Evolutionary conservation across 2,329 filamentous ascomycete species (phyloP).

Genomic region (Fusarium veterinarium): DNA sequence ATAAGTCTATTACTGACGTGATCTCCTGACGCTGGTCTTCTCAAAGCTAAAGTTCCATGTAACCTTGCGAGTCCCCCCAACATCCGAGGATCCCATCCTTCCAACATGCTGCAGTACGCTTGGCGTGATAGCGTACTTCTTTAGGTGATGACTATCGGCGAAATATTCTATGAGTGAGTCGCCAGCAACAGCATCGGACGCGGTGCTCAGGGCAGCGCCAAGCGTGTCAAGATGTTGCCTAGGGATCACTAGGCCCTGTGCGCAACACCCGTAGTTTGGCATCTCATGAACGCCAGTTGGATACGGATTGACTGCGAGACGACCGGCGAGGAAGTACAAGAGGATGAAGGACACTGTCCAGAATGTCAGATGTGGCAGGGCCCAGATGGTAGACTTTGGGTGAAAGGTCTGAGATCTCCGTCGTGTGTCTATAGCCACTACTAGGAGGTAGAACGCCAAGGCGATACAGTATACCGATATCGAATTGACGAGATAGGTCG

Average conservation of each 20-base stretch:
- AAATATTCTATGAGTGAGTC: slow-evolving; percentile 49
- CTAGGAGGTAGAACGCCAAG: slow-evolving; percentile 29
- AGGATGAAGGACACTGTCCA: slow-evolving; percentile 42
- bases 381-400: not conserved
- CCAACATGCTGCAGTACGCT: slow-evolving; percentile 51
- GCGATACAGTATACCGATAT: not conserved
- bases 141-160: slow-evolving; percentile 39
- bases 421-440: slow-evolving; percentile 15
- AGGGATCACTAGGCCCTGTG: slow-evolving; percentile 50
- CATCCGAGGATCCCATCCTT: slow-evolving; percentile 43
- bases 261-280: slow-evolving; percentile 51
- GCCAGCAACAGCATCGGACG: slow-evolving; percentile 41
- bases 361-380: slow-evolving; percentile 32
- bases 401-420: not conserved
- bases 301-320: slow-evolving; percentile 41
- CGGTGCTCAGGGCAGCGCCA: slow-evolving; percentile 24
- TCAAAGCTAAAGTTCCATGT: slow-evolving; percentile 51
- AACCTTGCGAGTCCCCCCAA: slow-evolving; percentile 36
- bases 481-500: slow-evolving; percentile 35
- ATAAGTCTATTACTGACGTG: not conserved
- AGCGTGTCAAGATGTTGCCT: slow-evolving; percentile 40
- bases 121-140: slow-evolving; percentile 49
- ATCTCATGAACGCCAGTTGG: slow-evolving; percentile 47
- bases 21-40: not conserved
- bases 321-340: slow-evolving; percentile 46